Evolutionary conservation across 2,329 filamentous ascomycete genomes (phyloP).

Genomic region (Mycosphaerelloides madeirae): DNA sequence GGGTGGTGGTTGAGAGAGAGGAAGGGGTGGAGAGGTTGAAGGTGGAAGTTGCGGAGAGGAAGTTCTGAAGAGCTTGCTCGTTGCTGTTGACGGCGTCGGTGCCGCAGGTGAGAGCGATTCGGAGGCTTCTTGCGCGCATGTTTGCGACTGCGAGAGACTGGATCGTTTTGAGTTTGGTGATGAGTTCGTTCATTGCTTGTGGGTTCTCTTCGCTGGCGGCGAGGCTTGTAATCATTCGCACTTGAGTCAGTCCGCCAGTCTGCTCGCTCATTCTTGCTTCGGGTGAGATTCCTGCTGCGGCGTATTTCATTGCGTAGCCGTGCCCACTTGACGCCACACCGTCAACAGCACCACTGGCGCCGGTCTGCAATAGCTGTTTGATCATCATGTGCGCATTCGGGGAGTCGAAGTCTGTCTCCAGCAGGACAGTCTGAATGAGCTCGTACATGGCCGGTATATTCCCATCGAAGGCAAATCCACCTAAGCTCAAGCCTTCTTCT

Average conservation of each 20-base stretch:
- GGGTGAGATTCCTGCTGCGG: constrained; percentile 71
- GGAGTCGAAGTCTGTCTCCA: constrained; percentile 86
- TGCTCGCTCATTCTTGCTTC: constrained; percentile 73
- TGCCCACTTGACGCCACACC: constrained; percentile 88
- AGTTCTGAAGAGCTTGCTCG: constrained; percentile 63
- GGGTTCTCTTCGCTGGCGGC: constrained; percentile 69
- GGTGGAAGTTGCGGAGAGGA: constrained; percentile 49
- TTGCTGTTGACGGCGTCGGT: constrained; percentile 66
- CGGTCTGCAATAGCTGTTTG: constrained; percentile 77
- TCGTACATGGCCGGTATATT: constrained; percentile 91
- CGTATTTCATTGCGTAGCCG: constrained; percentile 75
- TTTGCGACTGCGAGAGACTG: constrained; percentile 71
- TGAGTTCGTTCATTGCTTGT: constrained; percentile 57
- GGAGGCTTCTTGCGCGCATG: constrained; percentile 54
- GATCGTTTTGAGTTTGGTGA: constrained; percentile 73
- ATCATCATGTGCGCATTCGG: constrained; percentile 77
- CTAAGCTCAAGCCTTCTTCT: constrained; percentile 76
- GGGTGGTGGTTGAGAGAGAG: constrained; percentile 24
- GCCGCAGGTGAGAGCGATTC: constrained; percentile 82
- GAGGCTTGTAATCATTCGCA: constrained; percentile 75
- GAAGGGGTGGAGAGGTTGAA: constrained; percentile 10
- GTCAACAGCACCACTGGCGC: constrained; percentile 85
- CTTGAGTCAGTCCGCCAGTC: constrained; percentile 82
- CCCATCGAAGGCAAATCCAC: constrained; percentile 80
- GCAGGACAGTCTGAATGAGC: constrained; percentile 70